Percentiles rank a stretch among this genome's conserved stretches.
Conservation (phyloP, 2,329 filamentous ascomycete genomes). For the Penicillium sp. region DNA sequence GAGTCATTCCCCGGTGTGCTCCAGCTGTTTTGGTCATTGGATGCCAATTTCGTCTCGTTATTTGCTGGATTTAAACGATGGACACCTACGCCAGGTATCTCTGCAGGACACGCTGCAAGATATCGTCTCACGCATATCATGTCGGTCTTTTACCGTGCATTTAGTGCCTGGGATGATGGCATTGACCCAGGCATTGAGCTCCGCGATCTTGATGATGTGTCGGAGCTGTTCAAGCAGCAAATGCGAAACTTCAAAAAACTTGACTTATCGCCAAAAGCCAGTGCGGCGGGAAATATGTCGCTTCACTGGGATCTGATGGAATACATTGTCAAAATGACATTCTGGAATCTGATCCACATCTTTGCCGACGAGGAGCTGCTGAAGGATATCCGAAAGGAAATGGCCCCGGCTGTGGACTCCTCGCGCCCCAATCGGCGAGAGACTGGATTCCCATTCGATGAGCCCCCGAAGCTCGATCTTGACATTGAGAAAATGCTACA, state of each 20-base stretch:
- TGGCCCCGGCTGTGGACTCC: constrained; percentile 44
- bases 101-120: constrained; percentile 50
- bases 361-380: constrained; percentile 43
- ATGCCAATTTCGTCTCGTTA: constrained; percentile 55
- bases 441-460: constrained; percentile 44
- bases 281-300: constrained; percentile 47
- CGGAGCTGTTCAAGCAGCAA: constrained; percentile 45
- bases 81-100: constrained; percentile 54
- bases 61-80: constrained; percentile 58
- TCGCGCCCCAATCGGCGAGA: constrained; percentile 36
- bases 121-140: constrained; percentile 43
- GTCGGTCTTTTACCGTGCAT: constrained; percentile 44
- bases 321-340: constrained; percentile 54
- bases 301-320: constrained; percentile 58
- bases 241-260: constrained; percentile 42
- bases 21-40: constrained; percentile 57
- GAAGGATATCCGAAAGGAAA: constrained; percentile 47
- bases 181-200: constrained; percentile 45
- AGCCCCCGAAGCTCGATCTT: constrained; percentile 45
- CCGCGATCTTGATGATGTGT: constrained; percentile 52
- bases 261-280: constrained; percentile 37
- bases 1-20: constrained; percentile 55
- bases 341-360: constrained; percentile 53
- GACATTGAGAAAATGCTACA: constrained; percentile 42
- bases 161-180: constrained; percentile 45